phyloP scores from a whole-genome alignment of 768 basidiomycete species.

The Kwoniella newhampshirensis region DNA sequence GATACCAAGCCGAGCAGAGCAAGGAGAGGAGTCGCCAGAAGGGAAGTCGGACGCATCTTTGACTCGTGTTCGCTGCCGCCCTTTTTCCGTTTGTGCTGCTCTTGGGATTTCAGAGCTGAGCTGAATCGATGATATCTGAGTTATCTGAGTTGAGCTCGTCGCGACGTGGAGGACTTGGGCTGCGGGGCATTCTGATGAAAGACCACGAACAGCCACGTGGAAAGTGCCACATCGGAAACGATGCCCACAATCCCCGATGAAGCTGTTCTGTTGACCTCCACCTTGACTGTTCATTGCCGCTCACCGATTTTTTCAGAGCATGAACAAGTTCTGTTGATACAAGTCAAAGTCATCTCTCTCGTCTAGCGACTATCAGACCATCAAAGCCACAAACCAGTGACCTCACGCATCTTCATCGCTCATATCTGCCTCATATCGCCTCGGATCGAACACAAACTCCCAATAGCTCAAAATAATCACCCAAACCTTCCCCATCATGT shows the following conservation, averaged over 20 bases:
- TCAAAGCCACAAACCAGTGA: too few species aligned
- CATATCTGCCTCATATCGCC: too few species aligned
- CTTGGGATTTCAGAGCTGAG: neutral
- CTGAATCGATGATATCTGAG: too few species aligned
- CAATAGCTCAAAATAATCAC: too few species aligned
- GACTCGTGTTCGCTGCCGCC: neutral
- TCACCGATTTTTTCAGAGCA: neutral
- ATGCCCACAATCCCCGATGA: neutral
- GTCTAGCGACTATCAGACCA: too few species aligned
- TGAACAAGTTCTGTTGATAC: too few species aligned
- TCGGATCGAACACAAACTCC: too few species aligned
- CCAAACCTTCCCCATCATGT: neutral
- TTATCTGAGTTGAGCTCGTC: neutral
- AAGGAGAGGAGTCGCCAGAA: conserved; percentile 13
- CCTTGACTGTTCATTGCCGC: neutral
- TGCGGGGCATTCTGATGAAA: conserved; percentile 1
- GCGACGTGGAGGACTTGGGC: conserved; percentile 20
- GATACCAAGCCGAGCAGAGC: conserved; percentile 9
- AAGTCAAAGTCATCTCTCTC: too few species aligned
- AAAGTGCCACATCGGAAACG: too few species aligned
- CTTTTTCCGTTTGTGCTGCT: neutral
- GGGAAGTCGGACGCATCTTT: conserved; percentile 8
- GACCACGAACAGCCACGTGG: too few species aligned
- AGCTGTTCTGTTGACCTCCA: neutral
- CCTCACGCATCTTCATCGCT: too few species aligned